Evolutionary conservation across 1,139 yeast genomes (phyloP), one percentile per base, ranked within the genome.

Genomic region (Hyphopichia khmerensis): DNA sequence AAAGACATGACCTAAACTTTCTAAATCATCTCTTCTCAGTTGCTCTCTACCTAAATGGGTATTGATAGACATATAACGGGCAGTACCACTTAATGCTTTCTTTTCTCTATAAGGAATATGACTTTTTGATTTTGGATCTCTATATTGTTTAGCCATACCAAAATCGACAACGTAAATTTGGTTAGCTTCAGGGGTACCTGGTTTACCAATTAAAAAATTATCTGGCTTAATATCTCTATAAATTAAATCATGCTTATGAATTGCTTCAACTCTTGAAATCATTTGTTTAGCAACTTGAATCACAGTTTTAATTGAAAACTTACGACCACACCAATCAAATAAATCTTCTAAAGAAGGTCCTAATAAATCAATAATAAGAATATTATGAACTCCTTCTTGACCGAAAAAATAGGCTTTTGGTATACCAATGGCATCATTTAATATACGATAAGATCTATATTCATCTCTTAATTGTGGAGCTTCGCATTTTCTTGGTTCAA

Each of bases 401-500:
- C 91, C 93, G 59, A 84, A 84, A 58, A 82, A 84, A 60, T 84
- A 85, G 14, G 90, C 91, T 49, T 80, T 75, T 27, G 93, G 93
- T 33, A 85, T 76, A 21, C 90, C 89, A 39, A 67, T 71, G 7
- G 79, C 69, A 19, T 85, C 86, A 42, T 75, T 71, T 43, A 85
- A 64, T 44, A 81, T 82, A 55, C 84, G 78, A 60, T 85, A 85
- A 16, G 89, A 81, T 55, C 89, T 70, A 60, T 84, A 85, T 60
- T 85, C 93, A 57, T 85, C 93, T 53, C 89, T 71, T 48, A 85
- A 65, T 57, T 85, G 93, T 4, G 93, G 93, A 5, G 91, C 90
- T 55, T 85, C 93, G 37, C 87, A 80, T 57, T 84, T 84, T 50
- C 91, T 67, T 14, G 90, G 90, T 60, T 85, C 93, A 50, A 84